Evolutionary conservation across 2,329 filamentous ascomycete species (phyloP).

Genomic region (Mariannaea elegans): DNA sequence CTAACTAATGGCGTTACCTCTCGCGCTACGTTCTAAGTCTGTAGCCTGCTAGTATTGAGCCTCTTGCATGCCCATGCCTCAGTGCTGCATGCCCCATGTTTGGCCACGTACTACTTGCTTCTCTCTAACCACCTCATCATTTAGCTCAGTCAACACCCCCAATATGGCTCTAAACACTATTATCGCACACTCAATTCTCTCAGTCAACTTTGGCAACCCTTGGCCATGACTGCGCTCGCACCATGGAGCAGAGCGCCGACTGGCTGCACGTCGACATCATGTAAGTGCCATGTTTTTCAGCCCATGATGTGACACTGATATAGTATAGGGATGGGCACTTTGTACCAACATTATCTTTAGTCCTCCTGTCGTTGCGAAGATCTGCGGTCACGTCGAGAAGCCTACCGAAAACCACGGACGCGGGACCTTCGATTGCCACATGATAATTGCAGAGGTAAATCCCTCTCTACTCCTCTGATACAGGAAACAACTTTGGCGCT

Average conservation of each 20-base stretch:
- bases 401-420: slow-evolving; percentile 75
- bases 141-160: too few species aligned
- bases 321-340: slow-evolving; percentile 90
- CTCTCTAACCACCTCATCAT: too few species aligned
- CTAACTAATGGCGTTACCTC: too few species aligned
- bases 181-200: slow-evolving; percentile 97
- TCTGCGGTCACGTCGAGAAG: slow-evolving; percentile 83
- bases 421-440: slow-evolving; percentile 98
- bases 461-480: not conserved
- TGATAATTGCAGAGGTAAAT: slow-evolving; percentile 98
- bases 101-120: too few species aligned
- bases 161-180: slow-evolving; percentile 90
- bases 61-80: too few species aligned
- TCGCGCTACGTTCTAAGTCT: too few species aligned
- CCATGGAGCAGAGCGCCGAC: slow-evolving; percentile 87
- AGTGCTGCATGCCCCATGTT: too few species aligned
- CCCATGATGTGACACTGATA: slow-evolving; percentile 13
- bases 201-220: slow-evolving; percentile 93
- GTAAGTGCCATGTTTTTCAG: slow-evolving; percentile 50
- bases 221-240: slow-evolving; percentile 84
- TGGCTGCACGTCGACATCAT: slow-evolving; percentile 96
- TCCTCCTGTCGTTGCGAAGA: slow-evolving; percentile 92
- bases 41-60: too few species aligned
- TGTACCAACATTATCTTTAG: slow-evolving; percentile 98
- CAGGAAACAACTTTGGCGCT: too few species aligned